phyloP scores from a whole-genome alignment of 2,329 filamentous ascomycete species.

The Thielaviopsis ethacetica region DNA sequence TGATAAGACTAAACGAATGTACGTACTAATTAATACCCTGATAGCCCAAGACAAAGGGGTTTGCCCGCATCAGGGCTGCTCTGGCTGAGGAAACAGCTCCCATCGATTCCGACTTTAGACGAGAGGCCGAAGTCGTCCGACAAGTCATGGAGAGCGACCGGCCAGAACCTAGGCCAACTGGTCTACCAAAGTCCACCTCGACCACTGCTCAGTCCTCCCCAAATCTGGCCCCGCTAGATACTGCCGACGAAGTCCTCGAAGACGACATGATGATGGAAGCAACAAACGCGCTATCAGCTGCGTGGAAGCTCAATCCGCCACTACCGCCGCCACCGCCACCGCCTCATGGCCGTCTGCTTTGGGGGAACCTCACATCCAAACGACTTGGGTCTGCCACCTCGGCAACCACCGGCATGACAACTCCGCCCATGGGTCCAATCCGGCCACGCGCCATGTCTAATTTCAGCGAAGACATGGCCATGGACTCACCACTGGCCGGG shows the following conservation, averaged over 20 bases:
- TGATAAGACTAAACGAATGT: neutral
- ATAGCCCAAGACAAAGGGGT: constrained; percentile 89
- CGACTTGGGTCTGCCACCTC: constrained; percentile 60
- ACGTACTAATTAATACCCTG: constrained; percentile 20
- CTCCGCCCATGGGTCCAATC: constrained; percentile 49
- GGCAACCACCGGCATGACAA: constrained; percentile 39
- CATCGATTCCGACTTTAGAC: constrained; percentile 71
- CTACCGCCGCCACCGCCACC: neutral
- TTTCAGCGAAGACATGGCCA: constrained; percentile 52
- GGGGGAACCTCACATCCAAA: constrained; percentile 6
- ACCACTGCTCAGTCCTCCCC: constrained; percentile 54
- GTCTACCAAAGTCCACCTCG: constrained; percentile 23
- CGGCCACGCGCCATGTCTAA: constrained; percentile 43
- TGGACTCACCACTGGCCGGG: constrained; percentile 47
- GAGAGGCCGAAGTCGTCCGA: constrained; percentile 88
- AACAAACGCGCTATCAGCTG: constrained; percentile 27
- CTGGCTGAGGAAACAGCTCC: constrained; percentile 78
- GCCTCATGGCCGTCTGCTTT: constrained; percentile 8
- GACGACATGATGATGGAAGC: constrained; percentile 50
- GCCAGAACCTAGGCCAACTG: constrained; percentile 30
- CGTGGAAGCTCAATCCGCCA: constrained; percentile 4
- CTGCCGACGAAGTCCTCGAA: constrained; percentile 52
- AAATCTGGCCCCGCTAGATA: constrained; percentile 44
- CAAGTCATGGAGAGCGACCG: constrained; percentile 85
- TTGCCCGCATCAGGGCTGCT: constrained; percentile 80